phyloP scores from a whole-genome alignment of 768 basidiomycete species.

The Grammothele lineata region DNA sequence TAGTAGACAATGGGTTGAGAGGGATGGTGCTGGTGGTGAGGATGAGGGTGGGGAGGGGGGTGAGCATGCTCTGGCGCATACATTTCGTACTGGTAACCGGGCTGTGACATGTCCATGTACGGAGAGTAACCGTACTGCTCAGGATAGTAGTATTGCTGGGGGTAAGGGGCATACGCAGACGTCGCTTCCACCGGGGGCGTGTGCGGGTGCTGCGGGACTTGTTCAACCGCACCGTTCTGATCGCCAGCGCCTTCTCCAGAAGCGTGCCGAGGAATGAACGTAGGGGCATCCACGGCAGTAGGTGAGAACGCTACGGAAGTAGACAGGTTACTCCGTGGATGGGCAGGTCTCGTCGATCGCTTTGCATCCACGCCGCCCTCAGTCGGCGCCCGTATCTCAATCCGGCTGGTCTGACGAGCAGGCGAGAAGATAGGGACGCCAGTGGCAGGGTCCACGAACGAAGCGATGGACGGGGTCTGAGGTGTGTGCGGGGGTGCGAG shows the following conservation, averaged over 20 bases:
- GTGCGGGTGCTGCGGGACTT: constrained; percentile 11
- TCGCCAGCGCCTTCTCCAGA: no score
- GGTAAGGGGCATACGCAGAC: constrained; percentile 58
- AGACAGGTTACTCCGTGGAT: constrained; percentile 41
- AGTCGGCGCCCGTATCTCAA: constrained; percentile 69
- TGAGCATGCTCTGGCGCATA: constrained; percentile 46
- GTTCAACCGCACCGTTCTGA: constrained; percentile 1
- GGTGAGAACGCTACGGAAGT: constrained; percentile 9
- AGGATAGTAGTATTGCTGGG: constrained; percentile 63
- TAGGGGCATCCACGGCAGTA: not conserved
- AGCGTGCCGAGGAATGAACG: no score
- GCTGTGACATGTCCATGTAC: constrained; percentile 68
- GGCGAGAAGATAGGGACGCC: constrained; percentile 71
- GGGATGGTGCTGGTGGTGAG: constrained; percentile 2
- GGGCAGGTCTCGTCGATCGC: constrained; percentile 30
- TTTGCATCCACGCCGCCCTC: constrained; percentile 26
- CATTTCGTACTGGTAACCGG: constrained; percentile 62
- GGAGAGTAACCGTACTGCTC: constrained; percentile 63
- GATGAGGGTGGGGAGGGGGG: constrained; percentile 36
- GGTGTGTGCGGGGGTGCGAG: constrained; percentile 48
- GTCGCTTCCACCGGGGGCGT: constrained; percentile 33
- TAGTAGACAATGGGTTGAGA: constrained; percentile 48
- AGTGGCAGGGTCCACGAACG: constrained; percentile 62
- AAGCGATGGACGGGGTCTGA: constrained; percentile 58
- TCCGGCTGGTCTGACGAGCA: constrained; percentile 64